phyloP scores from a whole-genome alignment of 2,329 filamentous ascomycete genomes.

The Sclerotinia minor region DNA sequence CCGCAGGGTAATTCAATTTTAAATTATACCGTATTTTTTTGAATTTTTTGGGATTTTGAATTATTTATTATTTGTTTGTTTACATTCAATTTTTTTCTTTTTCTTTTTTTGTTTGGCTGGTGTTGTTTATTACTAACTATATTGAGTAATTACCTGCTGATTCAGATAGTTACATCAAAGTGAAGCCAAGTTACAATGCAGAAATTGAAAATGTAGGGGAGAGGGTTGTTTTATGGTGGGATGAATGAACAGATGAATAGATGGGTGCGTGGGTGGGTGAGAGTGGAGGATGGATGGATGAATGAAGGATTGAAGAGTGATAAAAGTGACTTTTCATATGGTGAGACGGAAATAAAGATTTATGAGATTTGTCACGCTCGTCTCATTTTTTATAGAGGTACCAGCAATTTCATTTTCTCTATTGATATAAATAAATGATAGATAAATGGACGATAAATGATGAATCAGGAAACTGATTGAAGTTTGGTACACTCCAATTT shows the following conservation, averaged over 20 bases:
- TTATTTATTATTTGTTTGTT: conserved; percentile 9
- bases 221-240: conserved; percentile 5
- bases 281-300: background rate
- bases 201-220: background rate
- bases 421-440: background rate
- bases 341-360: background rate
- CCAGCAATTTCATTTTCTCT: background rate
- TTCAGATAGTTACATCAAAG: background rate
- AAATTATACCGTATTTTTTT: background rate
- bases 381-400: background rate
- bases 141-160: background rate
- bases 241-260: background rate
- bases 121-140: background rate
- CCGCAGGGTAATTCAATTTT: conserved; percentile 8
- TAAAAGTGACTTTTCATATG: background rate
- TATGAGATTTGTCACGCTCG: background rate
- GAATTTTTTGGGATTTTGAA: no score
- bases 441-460: no score
- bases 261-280: background rate
- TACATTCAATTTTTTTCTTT: background rate
- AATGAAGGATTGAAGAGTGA: background rate
- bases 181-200: conserved; percentile 5
- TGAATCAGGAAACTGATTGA: background rate
- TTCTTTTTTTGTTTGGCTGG: no score
- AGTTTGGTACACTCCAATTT: background rate